Evolutionary conservation across 345 rosid species (phyloP).

Genomic region (Gossypium rotundifolium): DNA sequence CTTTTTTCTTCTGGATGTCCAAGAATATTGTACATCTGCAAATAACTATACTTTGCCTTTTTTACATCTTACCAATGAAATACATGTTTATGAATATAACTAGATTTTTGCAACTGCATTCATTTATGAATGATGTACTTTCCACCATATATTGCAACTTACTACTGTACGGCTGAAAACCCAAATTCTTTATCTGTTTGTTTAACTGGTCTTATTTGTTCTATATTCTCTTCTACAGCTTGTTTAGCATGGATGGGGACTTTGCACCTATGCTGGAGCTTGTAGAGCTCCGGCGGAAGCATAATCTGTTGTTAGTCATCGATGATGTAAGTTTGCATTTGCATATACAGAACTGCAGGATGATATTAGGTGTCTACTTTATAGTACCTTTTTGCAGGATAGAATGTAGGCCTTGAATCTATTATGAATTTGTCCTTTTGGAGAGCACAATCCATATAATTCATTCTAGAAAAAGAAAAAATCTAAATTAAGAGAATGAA

Average conservation of each 20-base stretch:
- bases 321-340: conserved; percentile 69
- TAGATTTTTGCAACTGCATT: neutral
- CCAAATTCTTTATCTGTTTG: neutral
- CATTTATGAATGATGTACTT: neutral
- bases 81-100: neutral
- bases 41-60: neutral
- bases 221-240: conserved; percentile 34
- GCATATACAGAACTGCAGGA: neutral
- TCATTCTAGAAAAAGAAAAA: neutral
- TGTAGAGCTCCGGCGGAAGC: conserved; percentile 58
- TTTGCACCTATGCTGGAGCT: conserved; percentile 91
- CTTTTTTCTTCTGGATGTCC: neutral
- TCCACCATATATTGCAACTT: neutral
- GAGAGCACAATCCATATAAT: neutral
- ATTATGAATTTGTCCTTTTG: neutral
- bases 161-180: neutral
- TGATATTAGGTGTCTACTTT: conserved; percentile 3
- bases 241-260: conserved; percentile 99
- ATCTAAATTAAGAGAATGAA: neutral
- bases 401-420: neutral
- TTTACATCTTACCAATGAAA: neutral
- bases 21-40: neutral
- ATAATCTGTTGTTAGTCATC: conserved; percentile 72
- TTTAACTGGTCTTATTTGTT: neutral
- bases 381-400: neutral